Conservation (phyloP, 306 rosid genomes). For the Abrus precatorius region DNA sequence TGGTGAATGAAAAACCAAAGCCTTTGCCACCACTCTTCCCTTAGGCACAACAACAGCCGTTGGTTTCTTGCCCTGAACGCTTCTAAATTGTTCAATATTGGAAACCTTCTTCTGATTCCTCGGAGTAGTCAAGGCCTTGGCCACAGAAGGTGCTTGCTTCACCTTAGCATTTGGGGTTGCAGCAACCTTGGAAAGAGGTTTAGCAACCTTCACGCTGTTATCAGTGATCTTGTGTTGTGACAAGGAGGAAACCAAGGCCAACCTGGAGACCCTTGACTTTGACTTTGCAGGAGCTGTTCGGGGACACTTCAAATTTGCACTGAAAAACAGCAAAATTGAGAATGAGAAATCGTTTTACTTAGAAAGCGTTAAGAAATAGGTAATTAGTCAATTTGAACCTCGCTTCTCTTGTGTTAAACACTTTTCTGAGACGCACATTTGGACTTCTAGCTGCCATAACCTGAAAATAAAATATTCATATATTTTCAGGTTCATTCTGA, state of each 20-base stretch:
- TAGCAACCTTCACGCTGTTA: slow-evolving; percentile 49
- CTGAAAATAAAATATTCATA: slow-evolving; percentile 52
- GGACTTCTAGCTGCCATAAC: slow-evolving; percentile 99
- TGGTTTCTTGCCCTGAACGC: slow-evolving; percentile 75
- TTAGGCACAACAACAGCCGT: slow-evolving; percentile 61
- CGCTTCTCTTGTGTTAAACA: slow-evolving; percentile 54
- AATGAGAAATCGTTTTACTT: background rate
- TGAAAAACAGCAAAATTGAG: slow-evolving; percentile 32
- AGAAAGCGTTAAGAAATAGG: background rate
- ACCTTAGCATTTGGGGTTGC: slow-evolving; percentile 75
- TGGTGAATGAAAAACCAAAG: slow-evolving; percentile 84
- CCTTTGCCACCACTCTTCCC: slow-evolving; percentile 68
- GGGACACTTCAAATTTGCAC: slow-evolving; percentile 78
- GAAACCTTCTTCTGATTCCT: slow-evolving; percentile 71
- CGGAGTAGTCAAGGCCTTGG: slow-evolving; percentile 84
- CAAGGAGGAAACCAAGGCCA: slow-evolving; percentile 73
- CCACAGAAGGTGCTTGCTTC: slow-evolving; percentile 57
- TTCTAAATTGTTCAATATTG: slow-evolving; percentile 70
- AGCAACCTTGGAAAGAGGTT: slow-evolving; percentile 55
- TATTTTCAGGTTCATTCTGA: slow-evolving; percentile 18
- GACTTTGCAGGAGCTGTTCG: slow-evolving; percentile 86
- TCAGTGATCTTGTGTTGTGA: slow-evolving; percentile 59
- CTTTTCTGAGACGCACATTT: slow-evolving; percentile 71
- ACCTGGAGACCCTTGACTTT: slow-evolving; percentile 80
- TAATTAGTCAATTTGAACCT: slow-evolving; percentile 44